Percentiles rank a stretch among this genome's conserved stretches.
These are phyloP conservation scores for Musa troglodytarum DNA, from an alignment of 176 grass and related monocot genomes.

Conservation along the genomic window DNA sequence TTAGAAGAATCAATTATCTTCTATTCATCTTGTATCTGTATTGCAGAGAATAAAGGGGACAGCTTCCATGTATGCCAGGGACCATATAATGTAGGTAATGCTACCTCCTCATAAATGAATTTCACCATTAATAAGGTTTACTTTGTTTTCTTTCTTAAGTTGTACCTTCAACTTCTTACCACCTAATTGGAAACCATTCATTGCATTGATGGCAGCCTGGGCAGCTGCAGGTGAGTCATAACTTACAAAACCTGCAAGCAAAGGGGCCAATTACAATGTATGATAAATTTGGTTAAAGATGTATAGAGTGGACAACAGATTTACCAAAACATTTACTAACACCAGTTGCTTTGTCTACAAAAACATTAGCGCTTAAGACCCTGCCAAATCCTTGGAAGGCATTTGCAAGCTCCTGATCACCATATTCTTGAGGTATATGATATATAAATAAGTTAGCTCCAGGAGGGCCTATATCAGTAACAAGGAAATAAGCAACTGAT, in stretches of 20 bases:
- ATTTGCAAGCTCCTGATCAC: slow-evolving; percentile 71
- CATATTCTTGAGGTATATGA: slow-evolving; percentile 75
- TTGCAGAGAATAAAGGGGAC: not conserved
- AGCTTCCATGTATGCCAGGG: not conserved
- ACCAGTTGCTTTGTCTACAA: slow-evolving; percentile 92
- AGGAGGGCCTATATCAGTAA: slow-evolving; percentile 54
- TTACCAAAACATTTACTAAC: slow-evolving; percentile 98
- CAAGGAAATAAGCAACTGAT: not conserved
- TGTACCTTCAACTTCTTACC: slow-evolving; percentile 98
- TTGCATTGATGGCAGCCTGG: slow-evolving; percentile 59
- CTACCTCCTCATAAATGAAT: slow-evolving; percentile 14
- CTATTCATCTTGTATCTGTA: slow-evolving; percentile 1
- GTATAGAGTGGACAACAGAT: not conserved
- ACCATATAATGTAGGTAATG: slow-evolving; percentile 1
- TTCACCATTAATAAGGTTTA: slow-evolving; percentile 51
- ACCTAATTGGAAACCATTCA: slow-evolving; percentile 81
- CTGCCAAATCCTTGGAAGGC: slow-evolving; percentile 88
- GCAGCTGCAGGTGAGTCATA: slow-evolving; percentile 68
- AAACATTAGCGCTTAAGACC: slow-evolving; percentile 95
- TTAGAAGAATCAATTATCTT: slow-evolving; percentile 11
- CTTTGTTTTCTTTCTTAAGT: slow-evolving; percentile 93
- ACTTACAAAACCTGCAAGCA: slow-evolving; percentile 67
- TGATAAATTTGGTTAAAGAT: not conserved
- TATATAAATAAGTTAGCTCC: slow-evolving; percentile 91
- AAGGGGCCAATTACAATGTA: not conserved